Conservation (phyloP, 2,329 filamentous ascomycete genomes). For the Lecanoromycetidae sp. region DNA sequence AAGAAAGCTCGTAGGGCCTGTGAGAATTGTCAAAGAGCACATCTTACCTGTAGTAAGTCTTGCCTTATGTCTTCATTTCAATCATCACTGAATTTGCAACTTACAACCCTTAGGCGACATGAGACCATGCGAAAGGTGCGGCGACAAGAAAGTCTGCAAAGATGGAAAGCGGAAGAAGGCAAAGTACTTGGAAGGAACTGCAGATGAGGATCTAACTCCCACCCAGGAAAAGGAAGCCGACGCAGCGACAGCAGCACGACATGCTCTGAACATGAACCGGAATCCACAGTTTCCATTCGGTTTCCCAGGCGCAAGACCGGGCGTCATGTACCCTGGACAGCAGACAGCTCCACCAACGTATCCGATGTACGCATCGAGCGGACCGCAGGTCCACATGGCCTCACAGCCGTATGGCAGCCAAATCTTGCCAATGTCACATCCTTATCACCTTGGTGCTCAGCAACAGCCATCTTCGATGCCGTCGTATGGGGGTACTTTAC, state of each 20-base stretch:
- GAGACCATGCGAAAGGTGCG: slow-evolving; percentile 81
- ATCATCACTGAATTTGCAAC: slow-evolving; percentile 22
- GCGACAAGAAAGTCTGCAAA: slow-evolving; percentile 79
- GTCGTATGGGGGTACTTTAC: slow-evolving; percentile 28
- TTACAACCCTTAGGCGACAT: slow-evolving; percentile 61
- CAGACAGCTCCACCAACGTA: slow-evolving; percentile 3
- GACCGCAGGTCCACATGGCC: slow-evolving; percentile 29
- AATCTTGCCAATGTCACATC: slow-evolving; percentile 62
- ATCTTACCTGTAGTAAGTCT: slow-evolving; percentile 91
- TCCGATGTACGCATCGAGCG: slow-evolving; percentile 10
- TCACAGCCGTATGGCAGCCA: slow-evolving; percentile 47
- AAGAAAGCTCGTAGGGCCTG: slow-evolving; percentile 96
- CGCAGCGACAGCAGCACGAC: no score
- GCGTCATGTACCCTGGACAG: slow-evolving; percentile 26
- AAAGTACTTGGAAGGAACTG: slow-evolving; percentile 95
- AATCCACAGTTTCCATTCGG: no score
- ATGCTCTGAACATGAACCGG: no score
- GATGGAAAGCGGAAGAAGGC: slow-evolving; percentile 97
- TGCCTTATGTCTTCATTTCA: slow-evolving; percentile 10
- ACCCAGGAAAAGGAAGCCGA: slow-evolving; percentile 71
- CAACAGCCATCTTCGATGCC: slow-evolving; percentile 37
- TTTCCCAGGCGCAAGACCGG: slow-evolving; percentile 8
- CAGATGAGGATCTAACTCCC: slow-evolving; percentile 64
- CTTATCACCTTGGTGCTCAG: slow-evolving; percentile 33
- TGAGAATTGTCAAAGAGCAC: slow-evolving; percentile 91